Evolutionary conservation across 768 basidiomycete species (phyloP), one percentile per base, ranked within the genome.

Genomic region (Calocybe indica): DNA sequence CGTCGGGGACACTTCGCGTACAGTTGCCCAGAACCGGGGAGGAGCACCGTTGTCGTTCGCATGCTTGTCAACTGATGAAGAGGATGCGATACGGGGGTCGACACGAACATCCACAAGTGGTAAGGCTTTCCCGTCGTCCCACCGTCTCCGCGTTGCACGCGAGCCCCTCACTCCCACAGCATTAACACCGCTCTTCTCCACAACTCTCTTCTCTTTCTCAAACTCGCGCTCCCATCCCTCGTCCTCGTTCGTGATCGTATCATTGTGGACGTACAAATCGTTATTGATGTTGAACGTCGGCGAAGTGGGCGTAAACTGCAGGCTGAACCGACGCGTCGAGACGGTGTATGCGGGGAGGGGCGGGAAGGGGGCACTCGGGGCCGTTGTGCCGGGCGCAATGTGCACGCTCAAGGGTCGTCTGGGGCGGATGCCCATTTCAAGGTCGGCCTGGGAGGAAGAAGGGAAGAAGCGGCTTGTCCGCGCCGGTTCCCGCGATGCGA

Each of bases 271-370:
- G 37, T 15, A 36, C 48, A 46, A 40, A n/a, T 32, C 41, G 33
- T 47, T 29, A 49, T 55, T 60, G 55, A 14, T 43, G 45, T 65
- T 54, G 36, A 68, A 64, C 0, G 68, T 65, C 1, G 80, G 73
- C 0, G 76, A 74, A 0, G 71, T 70, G 0, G 85, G 83, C 0
- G 80, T 78, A 63, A 85, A 82, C 48, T 82, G 87, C n/a, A 88
- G 61, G 52, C 85, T 86, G 48, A 69, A 62, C 2, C 75, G 69
- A 38, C 74, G 61, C 31, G 58, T 65, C 14, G 55, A 48, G 44
- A 61, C 56, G 7, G 70, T 71, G 15, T 55, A 57, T 1, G 65
- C 67, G 7, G 58, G 48, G 6, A 53, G 48, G 4, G 63, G 57
- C 31, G 52, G 45, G 50, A 62, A 64, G 60, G 54, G 69, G 36